phyloP scores from a whole-genome alignment of 2,329 filamentous ascomycete genomes.

The Beauveria caledonica region DNA sequence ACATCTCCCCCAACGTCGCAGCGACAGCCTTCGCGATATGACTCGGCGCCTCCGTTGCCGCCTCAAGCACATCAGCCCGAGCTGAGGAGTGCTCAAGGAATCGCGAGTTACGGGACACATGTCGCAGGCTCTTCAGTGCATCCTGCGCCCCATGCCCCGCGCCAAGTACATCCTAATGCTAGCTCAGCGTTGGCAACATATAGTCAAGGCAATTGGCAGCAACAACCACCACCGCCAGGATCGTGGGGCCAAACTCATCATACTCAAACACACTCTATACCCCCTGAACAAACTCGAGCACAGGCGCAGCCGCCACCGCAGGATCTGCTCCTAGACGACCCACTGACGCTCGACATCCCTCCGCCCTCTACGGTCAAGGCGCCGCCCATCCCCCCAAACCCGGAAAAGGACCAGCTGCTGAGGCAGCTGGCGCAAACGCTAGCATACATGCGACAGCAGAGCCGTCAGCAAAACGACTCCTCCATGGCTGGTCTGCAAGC shows the following conservation, averaged over 20 bases:
- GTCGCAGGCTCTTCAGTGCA: neutral
- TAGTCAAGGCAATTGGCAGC: constrained; percentile 17
- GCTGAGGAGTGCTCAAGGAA: neutral
- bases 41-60: constrained; percentile 39
- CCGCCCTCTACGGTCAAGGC: constrained; percentile 47
- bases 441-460: constrained; percentile 58
- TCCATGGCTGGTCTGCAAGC: constrained; percentile 69
- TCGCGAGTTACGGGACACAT: neutral
- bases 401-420: constrained; percentile 84
- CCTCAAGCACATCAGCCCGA: constrained; percentile 20
- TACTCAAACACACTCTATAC: constrained; percentile 22
- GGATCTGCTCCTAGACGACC: constrained; percentile 49
- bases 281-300: constrained; percentile 19
- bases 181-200: constrained; percentile 16
- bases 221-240: constrained; percentile 15
- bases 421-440: constrained; percentile 66
- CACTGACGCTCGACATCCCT: constrained; percentile 43
- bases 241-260: constrained; percentile 18
- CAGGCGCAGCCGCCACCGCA: constrained; percentile 27
- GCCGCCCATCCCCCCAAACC: constrained; percentile 89
- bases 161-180: neutral
- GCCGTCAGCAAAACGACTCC: constrained; percentile 62
- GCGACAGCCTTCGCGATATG: constrained; percentile 32
- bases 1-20: constrained; percentile 15
- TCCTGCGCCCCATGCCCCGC: neutral